These are phyloP conservation scores for Penicillium sp. DNA, from an alignment of 2,329 filamentous ascomycete genomes.

Conservation along the genomic window DNA sequence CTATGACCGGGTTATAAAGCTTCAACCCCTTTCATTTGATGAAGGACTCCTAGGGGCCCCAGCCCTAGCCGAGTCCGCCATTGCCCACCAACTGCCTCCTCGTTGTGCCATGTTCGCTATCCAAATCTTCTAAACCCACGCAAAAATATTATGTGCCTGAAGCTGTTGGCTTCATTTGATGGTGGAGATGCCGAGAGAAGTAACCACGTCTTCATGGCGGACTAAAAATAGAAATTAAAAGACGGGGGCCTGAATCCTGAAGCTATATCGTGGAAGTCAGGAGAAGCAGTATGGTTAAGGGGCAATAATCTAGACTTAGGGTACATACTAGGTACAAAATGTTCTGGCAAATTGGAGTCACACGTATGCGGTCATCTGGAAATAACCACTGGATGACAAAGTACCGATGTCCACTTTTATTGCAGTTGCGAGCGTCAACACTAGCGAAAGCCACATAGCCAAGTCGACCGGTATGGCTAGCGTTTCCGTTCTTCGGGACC, in stretches of 20 bases:
- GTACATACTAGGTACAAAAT: not conserved
- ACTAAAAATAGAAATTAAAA: slow-evolving; percentile 7
- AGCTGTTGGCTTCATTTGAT: not conserved
- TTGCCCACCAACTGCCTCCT: not conserved
- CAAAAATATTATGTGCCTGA: not conserved
- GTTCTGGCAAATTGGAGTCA: not conserved
- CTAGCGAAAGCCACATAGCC: slow-evolving; percentile 13
- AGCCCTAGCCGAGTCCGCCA: not conserved
- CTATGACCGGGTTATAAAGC: not conserved
- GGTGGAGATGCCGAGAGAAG: not conserved
- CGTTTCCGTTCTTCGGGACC: slow-evolving; percentile 7
- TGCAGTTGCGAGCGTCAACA: slow-evolving; percentile 3
- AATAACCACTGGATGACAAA: not conserved
- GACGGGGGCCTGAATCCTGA: not conserved
- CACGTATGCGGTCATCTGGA: not conserved
- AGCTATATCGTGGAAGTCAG: not conserved
- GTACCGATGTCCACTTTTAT: not conserved
- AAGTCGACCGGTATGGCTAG: slow-evolving; percentile 12
- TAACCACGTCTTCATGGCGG: slow-evolving; percentile 7
- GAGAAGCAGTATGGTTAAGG: not conserved
- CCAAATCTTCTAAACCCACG: not conserved
- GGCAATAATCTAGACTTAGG: not conserved
- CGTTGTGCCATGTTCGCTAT: no score
- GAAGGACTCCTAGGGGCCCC: not conserved
- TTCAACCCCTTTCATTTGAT: not conserved